Base-by-base conservation (phyloP, 2,329 filamentous ascomycete genomes). In the Epichloe bromicola region DNA sequence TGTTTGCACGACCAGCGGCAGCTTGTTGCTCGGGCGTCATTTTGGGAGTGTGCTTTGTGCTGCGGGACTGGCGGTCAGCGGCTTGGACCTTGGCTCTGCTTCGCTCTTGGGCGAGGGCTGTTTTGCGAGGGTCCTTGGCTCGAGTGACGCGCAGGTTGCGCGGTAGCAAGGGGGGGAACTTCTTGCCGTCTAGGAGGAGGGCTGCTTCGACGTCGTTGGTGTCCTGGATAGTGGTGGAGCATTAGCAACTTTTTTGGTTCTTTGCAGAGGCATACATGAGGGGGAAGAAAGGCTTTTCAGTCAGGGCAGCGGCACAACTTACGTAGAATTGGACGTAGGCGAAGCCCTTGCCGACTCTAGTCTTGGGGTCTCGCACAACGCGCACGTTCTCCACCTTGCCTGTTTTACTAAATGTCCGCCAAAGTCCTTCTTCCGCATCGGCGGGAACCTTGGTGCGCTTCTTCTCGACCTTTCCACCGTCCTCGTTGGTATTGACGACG, bases 241-340 rank as follows among this genome's bases (percentile, higher is more conserved):
- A 4, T 41, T 14, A 42, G 37, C n/a, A 11, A n/a, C 17, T 33
- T 36, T 4, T 11, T 11, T 26, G 17, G 20, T 38, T 34, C 3
- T 10, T 17, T 17, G 12, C 2, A 19, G 10, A 38, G 20, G 50
- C 20, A 3, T 33, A 37, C 7, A 19, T 30, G 20, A 46, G 19
- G n/a, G 11, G 40, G 12, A 4, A 42, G 5, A 23, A 5, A n/a
- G 30, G 10, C 8, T 30, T 4, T 11, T 30, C 30, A 10, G 30
- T 17, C n/a, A 7, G 6, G 14, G 36, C 30, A 5, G 7, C 17
- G 45, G 17, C 3, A 34, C 8, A 15, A 67, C 72, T 70, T 60
- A 82, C 80, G 62, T 84, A 80, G 69, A 98, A 98, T 64, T 98
- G 93, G 15, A 98, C 91, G 62, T 98, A 98, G 55, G 94, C 94